Percentiles rank a stretch among this genome's conserved stretches.
These are phyloP conservation scores for Periconia sp. DNA, from an alignment of 2,329 filamentous ascomycete genomes.

Conservation along the genomic window DNA sequence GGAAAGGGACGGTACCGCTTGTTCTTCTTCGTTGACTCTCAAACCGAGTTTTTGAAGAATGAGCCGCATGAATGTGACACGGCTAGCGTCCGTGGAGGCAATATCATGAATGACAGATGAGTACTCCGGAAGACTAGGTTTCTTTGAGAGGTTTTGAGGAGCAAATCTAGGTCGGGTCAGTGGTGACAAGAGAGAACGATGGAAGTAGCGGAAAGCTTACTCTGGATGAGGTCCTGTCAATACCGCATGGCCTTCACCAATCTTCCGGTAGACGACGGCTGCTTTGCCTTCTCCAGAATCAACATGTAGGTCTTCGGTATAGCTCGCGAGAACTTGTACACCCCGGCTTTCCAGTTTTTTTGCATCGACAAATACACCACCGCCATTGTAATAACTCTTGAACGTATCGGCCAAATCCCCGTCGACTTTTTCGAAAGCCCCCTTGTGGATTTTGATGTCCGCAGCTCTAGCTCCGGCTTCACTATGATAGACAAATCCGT, in stretches of 20 bases:
- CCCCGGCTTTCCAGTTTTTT: conserved; percentile 61
- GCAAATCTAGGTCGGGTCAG: conserved; percentile 66
- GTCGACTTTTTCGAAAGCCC: conserved; percentile 52
- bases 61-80: conserved; percentile 75
- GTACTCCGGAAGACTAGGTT: conserved; percentile 69
- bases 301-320: conserved; percentile 72
- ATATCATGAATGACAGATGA: conserved; percentile 69
- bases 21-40: conserved; percentile 69
- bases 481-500: conserved; percentile 86
- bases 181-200: conserved; percentile 6
- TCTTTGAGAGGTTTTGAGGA: conserved; percentile 71
- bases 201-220: conserved; percentile 53
- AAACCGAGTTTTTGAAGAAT: conserved; percentile 80
- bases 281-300: conserved; percentile 73
- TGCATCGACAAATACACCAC: conserved; percentile 87
- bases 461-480: conserved; percentile 80
- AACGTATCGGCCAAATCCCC: conserved; percentile 64
- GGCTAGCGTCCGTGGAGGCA: conserved; percentile 66
- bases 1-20: conserved; percentile 76
- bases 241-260: conserved; percentile 77
- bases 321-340: conserved; percentile 81
- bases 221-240: conserved; percentile 92
- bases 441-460: conserved; percentile 64
- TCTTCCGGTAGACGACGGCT: conserved; percentile 79
- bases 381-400: conserved; percentile 87